Conservation (phyloP, 257 asterid species). For the Solanum chaucha region DNA sequence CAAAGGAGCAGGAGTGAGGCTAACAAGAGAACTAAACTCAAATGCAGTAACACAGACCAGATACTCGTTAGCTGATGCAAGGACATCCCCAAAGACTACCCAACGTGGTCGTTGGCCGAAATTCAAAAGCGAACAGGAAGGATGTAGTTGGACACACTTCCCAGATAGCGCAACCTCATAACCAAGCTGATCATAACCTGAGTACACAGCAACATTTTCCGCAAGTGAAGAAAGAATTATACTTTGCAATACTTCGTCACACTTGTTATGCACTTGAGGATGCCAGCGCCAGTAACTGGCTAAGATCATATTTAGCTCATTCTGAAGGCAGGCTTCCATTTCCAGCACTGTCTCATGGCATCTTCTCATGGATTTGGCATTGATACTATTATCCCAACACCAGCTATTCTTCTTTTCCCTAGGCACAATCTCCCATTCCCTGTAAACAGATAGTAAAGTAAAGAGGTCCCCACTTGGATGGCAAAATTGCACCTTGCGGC, state of each 20-base stretch:
- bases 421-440: constrained; percentile 66
- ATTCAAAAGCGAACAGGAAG: constrained; percentile 68
- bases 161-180: constrained; percentile 68
- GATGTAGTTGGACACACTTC: constrained; percentile 77
- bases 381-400: constrained; percentile 95
- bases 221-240: constrained; percentile 62
- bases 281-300: constrained; percentile 82
- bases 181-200: constrained; percentile 91
- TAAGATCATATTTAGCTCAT: constrained; percentile 52
- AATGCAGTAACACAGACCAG: constrained; percentile 73
- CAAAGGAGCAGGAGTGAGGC: constrained; percentile 47
- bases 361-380: constrained; percentile 87
- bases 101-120: constrained; percentile 70
- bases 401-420: constrained; percentile 43
- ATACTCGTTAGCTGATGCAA: constrained; percentile 55
- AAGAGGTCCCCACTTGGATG: constrained; percentile 85
- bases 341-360: constrained; percentile 74
- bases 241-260: constrained; percentile 45
- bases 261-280: constrained; percentile 33
- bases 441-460: constrained; percentile 86
- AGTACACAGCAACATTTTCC: constrained; percentile 88
- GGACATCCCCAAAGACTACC: constrained; percentile 77
- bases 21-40: constrained; percentile 37
- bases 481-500: constrained; percentile 84
- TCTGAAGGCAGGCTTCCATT: constrained; percentile 59